Percentiles rank a stretch among this genome's conserved stretches.
These are phyloP conservation scores for Pichia thaimueangensis DNA, from an alignment of 805 yeast genomes.

Conservation along the genomic window DNA sequence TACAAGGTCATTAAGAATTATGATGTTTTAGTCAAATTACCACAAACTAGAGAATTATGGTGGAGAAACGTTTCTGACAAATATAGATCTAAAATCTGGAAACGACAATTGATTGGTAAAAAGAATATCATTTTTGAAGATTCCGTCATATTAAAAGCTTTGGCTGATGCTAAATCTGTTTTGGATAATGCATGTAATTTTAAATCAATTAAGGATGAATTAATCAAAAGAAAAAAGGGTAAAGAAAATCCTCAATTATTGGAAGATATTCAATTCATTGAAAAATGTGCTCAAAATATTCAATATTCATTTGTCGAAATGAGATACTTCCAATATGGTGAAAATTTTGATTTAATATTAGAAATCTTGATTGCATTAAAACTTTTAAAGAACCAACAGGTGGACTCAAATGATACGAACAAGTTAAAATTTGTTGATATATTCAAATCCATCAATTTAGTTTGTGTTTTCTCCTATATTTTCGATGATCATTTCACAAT, in stretches of 20 bases:
- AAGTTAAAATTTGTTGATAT: constrained; percentile 15
- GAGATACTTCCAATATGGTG: constrained; percentile 26
- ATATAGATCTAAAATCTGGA: constrained; percentile 47
- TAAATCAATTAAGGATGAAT: constrained; percentile 18
- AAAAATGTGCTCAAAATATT: constrained; percentile 19
- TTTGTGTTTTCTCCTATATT: constrained; percentile 24
- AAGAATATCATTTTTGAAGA: constrained; percentile 19
- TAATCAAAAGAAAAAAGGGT: constrained; percentile 14
- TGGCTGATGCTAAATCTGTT: constrained; percentile 18
- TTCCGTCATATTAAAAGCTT: constrained; percentile 4
- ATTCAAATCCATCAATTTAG: constrained; percentile 18
- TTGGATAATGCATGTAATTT: constrained; percentile 28
- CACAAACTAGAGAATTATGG: constrained; percentile 47
- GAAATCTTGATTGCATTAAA: constrained; percentile 21
- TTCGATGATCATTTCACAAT: constrained; percentile 20
- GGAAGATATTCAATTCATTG: constrained; percentile 18
- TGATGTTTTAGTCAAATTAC: constrained; percentile 28
- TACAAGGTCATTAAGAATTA: constrained; percentile 33
- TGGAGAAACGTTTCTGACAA: constrained; percentile 51
- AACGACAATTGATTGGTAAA: constrained; percentile 35
- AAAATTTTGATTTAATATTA: constrained; percentile 25
- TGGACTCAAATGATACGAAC: not conserved
- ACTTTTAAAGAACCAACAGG: constrained; percentile 13
- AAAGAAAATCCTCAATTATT: constrained; percentile 11
- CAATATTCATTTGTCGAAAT: constrained; percentile 26